Percentiles rank a stretch among this genome's conserved stretches.
Evolutionary conservation across 352 stramenopile genomes (phyloP).

Genomic region (Globisporangium perplexum): DNA sequence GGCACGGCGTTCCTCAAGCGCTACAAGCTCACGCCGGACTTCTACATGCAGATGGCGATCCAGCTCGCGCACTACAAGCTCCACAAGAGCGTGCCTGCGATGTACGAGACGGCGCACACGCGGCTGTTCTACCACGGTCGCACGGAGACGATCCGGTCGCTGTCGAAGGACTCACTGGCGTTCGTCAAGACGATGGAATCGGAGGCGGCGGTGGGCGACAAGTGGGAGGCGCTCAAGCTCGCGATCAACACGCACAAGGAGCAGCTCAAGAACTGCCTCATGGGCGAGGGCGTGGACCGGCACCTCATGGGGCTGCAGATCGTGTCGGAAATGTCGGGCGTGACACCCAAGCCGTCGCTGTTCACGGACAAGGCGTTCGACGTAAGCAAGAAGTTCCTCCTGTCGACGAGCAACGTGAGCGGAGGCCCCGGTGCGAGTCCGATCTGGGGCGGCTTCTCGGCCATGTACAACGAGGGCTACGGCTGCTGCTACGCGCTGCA

Average conservation of each 20-base stretch:
- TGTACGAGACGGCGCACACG: slow-evolving; percentile 97
- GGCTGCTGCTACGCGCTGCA: slow-evolving; percentile 96
- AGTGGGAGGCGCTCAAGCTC: slow-evolving; percentile 84
- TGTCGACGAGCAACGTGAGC: slow-evolving; percentile 95
- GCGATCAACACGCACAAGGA: slow-evolving; percentile 91
- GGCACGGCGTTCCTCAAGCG: slow-evolving; percentile 90
- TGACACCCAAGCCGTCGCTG: slow-evolving; percentile 82
- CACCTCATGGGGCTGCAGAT: slow-evolving; percentile 96
- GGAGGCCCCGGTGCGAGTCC: slow-evolving; percentile 90
- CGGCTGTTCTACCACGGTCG: slow-evolving; percentile 96
- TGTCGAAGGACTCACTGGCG: slow-evolving; percentile 85
- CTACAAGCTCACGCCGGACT: slow-evolving; percentile 95
- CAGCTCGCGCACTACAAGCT: slow-evolving; percentile 97
- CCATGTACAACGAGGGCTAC: slow-evolving; percentile 93
- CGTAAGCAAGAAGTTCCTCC: slow-evolving; percentile 92
- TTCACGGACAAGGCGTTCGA: slow-evolving; percentile 93
- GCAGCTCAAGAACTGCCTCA: slow-evolving; percentile 82
- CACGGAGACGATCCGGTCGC: slow-evolving; percentile 89
- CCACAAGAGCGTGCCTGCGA: slow-evolving; percentile 89
- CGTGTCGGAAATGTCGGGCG: slow-evolving; percentile 89
- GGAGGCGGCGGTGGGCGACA: slow-evolving; percentile 45
- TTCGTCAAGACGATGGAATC: slow-evolving; percentile 92
- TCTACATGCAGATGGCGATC: slow-evolving; percentile 96
- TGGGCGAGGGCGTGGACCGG: slow-evolving; percentile 90
- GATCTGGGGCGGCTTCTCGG: slow-evolving; percentile 96